Conservation (phyloP, 192 early-diverging fungal genomes). For the Gonapodya sp. region DNA sequence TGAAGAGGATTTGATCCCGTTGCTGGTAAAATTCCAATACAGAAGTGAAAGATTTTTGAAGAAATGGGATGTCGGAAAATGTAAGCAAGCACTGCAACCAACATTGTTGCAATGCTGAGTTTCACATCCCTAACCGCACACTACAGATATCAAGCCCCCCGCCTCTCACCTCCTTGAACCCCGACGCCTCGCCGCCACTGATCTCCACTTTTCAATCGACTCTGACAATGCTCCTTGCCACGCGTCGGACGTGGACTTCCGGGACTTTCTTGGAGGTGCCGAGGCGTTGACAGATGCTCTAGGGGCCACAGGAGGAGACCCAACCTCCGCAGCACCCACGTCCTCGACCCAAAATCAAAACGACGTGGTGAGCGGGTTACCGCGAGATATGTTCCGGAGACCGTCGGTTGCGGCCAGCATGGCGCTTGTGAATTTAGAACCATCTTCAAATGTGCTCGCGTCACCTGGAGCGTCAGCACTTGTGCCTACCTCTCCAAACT, state of each 20-base stretch:
- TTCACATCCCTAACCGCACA: neutral
- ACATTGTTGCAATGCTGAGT: neutral
- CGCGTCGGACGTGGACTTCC: neutral
- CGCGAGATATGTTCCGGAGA: neutral
- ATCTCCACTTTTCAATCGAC: constrained; percentile 23
- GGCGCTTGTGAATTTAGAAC: neutral
- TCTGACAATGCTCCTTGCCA: constrained; percentile 9
- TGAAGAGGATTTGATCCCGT: constrained; percentile 72
- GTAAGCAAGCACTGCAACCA: neutral
- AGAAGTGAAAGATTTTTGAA: neutral
- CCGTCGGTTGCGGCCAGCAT: neutral
- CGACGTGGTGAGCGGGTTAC: neutral
- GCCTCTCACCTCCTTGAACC: neutral
- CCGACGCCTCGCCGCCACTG: constrained; percentile 6
- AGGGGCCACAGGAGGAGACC: neutral
- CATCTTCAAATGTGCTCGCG: neutral
- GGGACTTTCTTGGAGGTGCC: constrained; percentile 27
- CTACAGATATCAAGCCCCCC: neutral
- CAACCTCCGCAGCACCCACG: neutral
- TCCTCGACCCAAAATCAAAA: too few relatives aligned
- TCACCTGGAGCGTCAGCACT: neutral
- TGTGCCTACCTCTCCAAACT: neutral
- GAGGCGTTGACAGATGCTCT: constrained; percentile 18
- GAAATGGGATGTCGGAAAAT: neutral
- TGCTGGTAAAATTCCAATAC: constrained; percentile 78